A percentile compares a stretch with the other conserved stretches of the same genome.
These are phyloP conservation scores for Lophiotrema nucula DNA, from an alignment of 495 filamentous ascomycete genomes.

Conservation along the genomic window DNA sequence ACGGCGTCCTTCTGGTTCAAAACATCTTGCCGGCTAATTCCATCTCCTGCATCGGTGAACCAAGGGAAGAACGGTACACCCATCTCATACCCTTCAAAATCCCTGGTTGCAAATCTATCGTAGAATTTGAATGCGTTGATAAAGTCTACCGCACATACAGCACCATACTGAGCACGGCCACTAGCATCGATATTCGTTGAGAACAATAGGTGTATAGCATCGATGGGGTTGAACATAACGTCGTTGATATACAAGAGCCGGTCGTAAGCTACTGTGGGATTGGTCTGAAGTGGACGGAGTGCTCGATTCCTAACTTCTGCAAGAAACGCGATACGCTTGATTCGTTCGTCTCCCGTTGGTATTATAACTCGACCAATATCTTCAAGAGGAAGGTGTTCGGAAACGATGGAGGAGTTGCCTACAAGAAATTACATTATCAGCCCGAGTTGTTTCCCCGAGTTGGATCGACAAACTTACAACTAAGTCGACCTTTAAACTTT, in stretches of 20 bases:
- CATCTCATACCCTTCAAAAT: conserved; percentile 66
- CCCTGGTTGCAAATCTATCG: conserved; percentile 73
- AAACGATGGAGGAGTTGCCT: conserved; percentile 52
- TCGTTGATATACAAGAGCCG: conserved; percentile 76
- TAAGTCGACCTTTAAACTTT: conserved; percentile 41
- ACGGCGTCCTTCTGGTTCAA: conserved; percentile 64
- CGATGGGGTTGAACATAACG: conserved; percentile 67
- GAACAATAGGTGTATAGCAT: conserved; percentile 69
- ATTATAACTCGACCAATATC: conserved; percentile 57
- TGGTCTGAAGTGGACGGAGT: conserved; percentile 56
- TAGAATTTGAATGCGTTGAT: conserved; percentile 74
- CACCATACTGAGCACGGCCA: conserved; percentile 61
- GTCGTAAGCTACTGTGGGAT: conserved; percentile 52
- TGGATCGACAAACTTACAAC: conserved; percentile 42
- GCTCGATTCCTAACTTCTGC: conserved; percentile 75
- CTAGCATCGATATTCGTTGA: conserved; percentile 61
- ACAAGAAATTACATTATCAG: conserved; percentile 7
- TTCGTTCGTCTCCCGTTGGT: conserved; percentile 58
- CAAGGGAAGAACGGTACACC: conserved; percentile 72
- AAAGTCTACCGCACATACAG: conserved; percentile 75
- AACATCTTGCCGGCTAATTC: conserved; percentile 59
- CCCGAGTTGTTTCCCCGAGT: neutral
- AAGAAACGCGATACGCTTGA: conserved; percentile 71
- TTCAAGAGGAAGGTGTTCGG: conserved; percentile 53
- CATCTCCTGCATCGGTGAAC: conserved; percentile 60